Base-by-base conservation (phyloP, 2,329 filamentous ascomycete genomes). In the Phaeosphaeriaceae sp. region DNA sequence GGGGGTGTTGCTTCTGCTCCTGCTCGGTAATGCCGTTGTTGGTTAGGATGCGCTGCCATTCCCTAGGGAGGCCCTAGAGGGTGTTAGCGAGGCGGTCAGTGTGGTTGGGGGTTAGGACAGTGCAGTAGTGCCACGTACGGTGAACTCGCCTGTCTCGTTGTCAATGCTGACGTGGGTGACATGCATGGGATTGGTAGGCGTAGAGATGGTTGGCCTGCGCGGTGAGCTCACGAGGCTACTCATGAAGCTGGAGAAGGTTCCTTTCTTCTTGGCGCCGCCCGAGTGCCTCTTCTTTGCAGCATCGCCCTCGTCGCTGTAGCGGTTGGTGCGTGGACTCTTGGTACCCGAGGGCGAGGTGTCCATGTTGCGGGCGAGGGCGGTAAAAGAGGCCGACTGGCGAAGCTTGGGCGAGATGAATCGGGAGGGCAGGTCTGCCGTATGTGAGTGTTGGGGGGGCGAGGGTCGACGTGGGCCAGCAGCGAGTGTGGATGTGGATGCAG, bases 141-240 rank as follows among this genome's bases (percentile, higher is more conserved):
- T 97, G 74, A 96, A 99, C 76, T 96, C 90, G 60, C 94, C 94
- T 3, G 94, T 97, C 66, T 90, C 84, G 76, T 94, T 96, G 75
- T 99, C 93, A 73, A 96, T 97, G 63, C 93, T 93, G 60, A 99
- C 94, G 75, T 99, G 94, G 48, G 93, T 97, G 65, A 99, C 90
- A 76, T 97, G 94, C 52, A 97, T 92, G 40, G 94, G 94, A 67
- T 99, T 97, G 75, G 96, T 92, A 46, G 94, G 94, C 30, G 92
- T 90, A n/a, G 94, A 97, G 66, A 99, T 99, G 74, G 93, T 86
- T 38, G 94, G 91, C 58, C 92, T 90, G 74, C 92, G 90, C 44
- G 90, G 92, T 29, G 92, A 93, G 59, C 71, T 71, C 52, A 74
- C 63, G 61, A 73, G 66, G 62, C 61, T 70, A 65, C 66, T 73